Conservation (phyloP, 2,329 filamentous ascomycete species). For the Fusarium sp. region DNA sequence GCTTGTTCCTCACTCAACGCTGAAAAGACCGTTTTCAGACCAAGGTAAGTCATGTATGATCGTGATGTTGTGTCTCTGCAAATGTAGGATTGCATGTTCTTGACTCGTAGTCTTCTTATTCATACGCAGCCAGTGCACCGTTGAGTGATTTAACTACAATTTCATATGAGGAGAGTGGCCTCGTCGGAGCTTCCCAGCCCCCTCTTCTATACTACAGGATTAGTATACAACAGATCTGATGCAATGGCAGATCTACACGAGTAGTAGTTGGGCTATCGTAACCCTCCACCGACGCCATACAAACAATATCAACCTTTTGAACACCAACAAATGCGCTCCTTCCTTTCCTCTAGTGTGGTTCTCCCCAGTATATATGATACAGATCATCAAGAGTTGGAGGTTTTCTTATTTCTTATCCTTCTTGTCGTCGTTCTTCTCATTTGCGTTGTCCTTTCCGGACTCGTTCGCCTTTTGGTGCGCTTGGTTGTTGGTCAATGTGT, state of each 20-base stretch:
- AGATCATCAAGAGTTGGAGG: slow-evolving; percentile 52
- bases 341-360: slow-evolving; percentile 46
- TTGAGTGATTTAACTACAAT: slow-evolving; percentile 36
- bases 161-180: slow-evolving; percentile 55
- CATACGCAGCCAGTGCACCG: slow-evolving; percentile 3
- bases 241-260: slow-evolving; percentile 48
- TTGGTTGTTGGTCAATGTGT: slow-evolving; percentile 86
- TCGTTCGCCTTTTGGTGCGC: slow-evolving; percentile 61
- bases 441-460: slow-evolving; percentile 38
- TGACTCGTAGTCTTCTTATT: slow-evolving; percentile 26
- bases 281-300: slow-evolving; percentile 51
- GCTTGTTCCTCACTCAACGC: slow-evolving; percentile 18
- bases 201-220: slow-evolving; percentile 51
- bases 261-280: slow-evolving; percentile 44
- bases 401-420: slow-evolving; percentile 56
- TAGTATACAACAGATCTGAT: slow-evolving; percentile 53
- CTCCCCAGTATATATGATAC: slow-evolving; percentile 43
- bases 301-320: slow-evolving; percentile 55
- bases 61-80: slow-evolving; percentile 11
- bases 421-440: slow-evolving; percentile 46
- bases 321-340: slow-evolving; percentile 57
- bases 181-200: slow-evolving; percentile 48
- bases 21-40: slow-evolving; percentile 17
- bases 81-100: slow-evolving; percentile 19
- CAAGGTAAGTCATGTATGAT: slow-evolving; percentile 40